Evolutionary conservation across 2,329 filamentous ascomycete genomes (phyloP), one percentile per base, ranked within the genome.

Genomic region (Aureobasidium sp.): DNA sequence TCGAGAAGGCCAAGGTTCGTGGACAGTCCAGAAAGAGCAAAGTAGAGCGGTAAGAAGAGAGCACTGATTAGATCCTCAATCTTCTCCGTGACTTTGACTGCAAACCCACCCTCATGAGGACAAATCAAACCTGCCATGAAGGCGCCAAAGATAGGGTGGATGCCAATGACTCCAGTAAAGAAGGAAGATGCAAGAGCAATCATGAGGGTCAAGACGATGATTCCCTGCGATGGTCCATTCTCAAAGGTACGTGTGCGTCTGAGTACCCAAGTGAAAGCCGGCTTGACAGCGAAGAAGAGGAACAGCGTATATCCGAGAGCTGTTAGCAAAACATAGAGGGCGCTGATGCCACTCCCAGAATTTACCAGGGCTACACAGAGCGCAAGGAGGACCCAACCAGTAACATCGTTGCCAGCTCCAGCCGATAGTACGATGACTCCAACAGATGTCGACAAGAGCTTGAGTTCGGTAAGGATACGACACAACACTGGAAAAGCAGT

Each of bases 301-400:
- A 96, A 87, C 0, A 96, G 71, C 25, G 87, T 81, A 76, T 88
- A 97, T 44, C 83, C 93, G 16, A 88, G 75, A 53, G 84, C 86
- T 29, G 86, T 85, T 13, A 97, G 81, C 6, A 97, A 77, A 6
- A 96, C 91, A 76, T 85, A 97, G 0, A 97, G 80, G 0, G 93
- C 91, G 0, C 90, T 87, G 25, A 97, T 73, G 0, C 93, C 93
- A 48, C 82, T 87, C 16, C 85, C 86, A 34, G 92, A 91, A 70
- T 97, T 97, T 69, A 96, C 92, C 30, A 97, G 81, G 0, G 93
- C 90, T 37, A 97, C 92, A 67, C 93, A 97, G 32, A 97, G 86
- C 0, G 93, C 93, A 29, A 97, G 85, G 16, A 97, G 79, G 66
- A 97, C 87, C 93, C 93, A 97, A 62, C 90, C 90, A 3, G 88